A percentile compares a stretch with the other conserved stretches of the same genome.
phyloP scores from a whole-genome alignment of 345 rosid species.

The Pseudoturritis turrita region DNA sequence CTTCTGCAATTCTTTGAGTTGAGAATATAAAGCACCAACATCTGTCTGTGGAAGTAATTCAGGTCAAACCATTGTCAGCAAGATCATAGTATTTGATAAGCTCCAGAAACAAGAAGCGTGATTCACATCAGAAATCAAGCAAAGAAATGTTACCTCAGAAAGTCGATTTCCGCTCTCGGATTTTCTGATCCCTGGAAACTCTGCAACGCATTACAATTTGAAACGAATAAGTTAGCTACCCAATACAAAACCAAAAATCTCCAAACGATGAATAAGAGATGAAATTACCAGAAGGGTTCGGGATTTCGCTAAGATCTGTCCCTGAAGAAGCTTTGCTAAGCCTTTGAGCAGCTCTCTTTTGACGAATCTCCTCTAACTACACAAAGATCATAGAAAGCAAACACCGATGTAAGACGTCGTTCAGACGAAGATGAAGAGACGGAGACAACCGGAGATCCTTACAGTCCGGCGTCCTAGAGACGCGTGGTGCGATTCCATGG shows the following conservation, averaged over 20 bases:
- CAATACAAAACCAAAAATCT: background rate
- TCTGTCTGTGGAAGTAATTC: conserved; percentile 49
- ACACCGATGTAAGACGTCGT: background rate
- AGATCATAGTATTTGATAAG: too few species aligned
- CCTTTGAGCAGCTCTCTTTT: conserved; percentile 91
- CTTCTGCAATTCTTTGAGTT: conserved; percentile 68
- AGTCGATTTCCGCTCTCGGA: conserved; percentile 80
- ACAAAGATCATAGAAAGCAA: conserved; percentile 1
- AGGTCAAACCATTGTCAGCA: conserved; percentile 5
- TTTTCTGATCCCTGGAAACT: conserved; percentile 53
- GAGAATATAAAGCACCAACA: conserved; percentile 81
- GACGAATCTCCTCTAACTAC: conserved; percentile 93
- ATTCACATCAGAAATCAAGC: too few species aligned
- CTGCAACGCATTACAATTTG: conserved; percentile 31
- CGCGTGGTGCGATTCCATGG: conserved; percentile 77
- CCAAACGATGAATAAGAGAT: conserved; percentile 17
- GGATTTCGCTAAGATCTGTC: conserved; percentile 63
- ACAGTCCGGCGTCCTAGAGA: conserved; percentile 96
- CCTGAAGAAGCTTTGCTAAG: conserved; percentile 70
- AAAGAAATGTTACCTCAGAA: conserved; percentile 65
- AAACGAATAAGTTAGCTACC: background rate
- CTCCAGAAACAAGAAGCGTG: too few species aligned
- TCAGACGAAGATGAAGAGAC: background rate
- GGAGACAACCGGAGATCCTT: background rate
- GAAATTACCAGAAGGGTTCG: conserved; percentile 46